Base-by-base conservation (phyloP, 106 monocot species). In the Dioscorea zingiberensis region DNA sequence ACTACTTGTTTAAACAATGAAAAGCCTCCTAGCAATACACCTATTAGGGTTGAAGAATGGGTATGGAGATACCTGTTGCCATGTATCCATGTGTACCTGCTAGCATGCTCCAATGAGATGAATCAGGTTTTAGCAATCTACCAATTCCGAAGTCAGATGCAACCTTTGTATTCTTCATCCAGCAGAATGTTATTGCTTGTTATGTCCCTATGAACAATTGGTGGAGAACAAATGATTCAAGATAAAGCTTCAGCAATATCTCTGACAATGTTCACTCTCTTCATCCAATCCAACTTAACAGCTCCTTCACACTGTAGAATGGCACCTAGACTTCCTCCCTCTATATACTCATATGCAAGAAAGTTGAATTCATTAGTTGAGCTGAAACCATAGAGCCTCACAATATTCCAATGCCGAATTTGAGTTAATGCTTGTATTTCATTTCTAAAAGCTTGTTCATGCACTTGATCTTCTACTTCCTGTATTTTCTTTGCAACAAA, bases 281-380 rank as follows among this genome's bases (percentile, higher is more conserved):
- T 72, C 0, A 44, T 22, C 72, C 72, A 72, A 19, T 45, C 51
- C 14, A 72, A 47, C 13, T 47, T 25, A 17, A 14, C 44, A 11
- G 53, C 27, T 75, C 27, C 28, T 38, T 68, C 62, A 2, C 4
- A n/a, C 6, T 19, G 10, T 6, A 77, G 48, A 9, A 60, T 65
- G 2, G 16, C 9, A 12, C 47, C 21, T 60, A 76, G 32, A 54
- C 76, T 70, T 22, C 76, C 76, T 29, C 48, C 70, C 21, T 69
- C 76, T 13, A 76, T 76, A 55, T 76, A 76, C 48, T 76, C 69
- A 55, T 70, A 70, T n/a, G 70, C 23, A 21, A 72, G 63, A 25
- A 63, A 69, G 25, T 38, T 76, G 21, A 25, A 48, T 11, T 21
- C 26, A n/a, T 19, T 2, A 44, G 29, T 53, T 3, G 45, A 47